Evolutionary conservation across 148 eudicot genomes (phyloP).

Genomic region (Rhododendron simsii): DNA sequence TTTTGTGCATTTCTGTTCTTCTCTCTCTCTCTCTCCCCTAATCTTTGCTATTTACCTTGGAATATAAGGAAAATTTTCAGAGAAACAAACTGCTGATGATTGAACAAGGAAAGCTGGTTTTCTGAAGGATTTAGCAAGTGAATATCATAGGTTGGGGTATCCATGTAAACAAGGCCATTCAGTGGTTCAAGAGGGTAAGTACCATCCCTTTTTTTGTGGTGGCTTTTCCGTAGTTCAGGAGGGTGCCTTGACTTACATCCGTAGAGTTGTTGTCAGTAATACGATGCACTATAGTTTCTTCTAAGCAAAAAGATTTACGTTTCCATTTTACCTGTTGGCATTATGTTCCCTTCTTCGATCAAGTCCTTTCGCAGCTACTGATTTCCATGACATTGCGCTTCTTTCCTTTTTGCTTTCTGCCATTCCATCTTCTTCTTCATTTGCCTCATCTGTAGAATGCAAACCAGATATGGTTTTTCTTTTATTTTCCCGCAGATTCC

Average conservation of each 20-base stretch:
- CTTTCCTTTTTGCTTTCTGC: background rate
- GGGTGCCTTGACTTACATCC: background rate
- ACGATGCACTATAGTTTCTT: background rate
- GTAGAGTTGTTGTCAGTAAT: background rate
- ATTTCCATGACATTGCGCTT: background rate
- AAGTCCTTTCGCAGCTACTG: background rate
- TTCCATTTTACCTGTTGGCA: background rate
- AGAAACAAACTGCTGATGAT: background rate
- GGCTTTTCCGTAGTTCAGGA: background rate
- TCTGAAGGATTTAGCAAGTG: background rate
- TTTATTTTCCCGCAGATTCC: background rate
- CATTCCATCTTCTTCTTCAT: background rate
- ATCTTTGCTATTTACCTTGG: background rate
- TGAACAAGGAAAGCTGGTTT: background rate
- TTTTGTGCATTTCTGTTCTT: background rate
- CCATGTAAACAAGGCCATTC: background rate
- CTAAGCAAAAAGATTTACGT: background rate
- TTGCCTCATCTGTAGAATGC: background rate
- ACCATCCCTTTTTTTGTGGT: background rate
- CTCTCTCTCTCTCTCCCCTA: too few species aligned
- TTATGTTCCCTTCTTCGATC: background rate
- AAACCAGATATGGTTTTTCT: background rate
- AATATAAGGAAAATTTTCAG: background rate
- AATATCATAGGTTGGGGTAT: background rate
- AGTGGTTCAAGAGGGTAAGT: background rate